Evolutionary conservation across 192 early-diverging fungal genomes (phyloP), one percentile per base, ranked within the genome.

Genomic region (Umbelopsis isabellina): DNA sequence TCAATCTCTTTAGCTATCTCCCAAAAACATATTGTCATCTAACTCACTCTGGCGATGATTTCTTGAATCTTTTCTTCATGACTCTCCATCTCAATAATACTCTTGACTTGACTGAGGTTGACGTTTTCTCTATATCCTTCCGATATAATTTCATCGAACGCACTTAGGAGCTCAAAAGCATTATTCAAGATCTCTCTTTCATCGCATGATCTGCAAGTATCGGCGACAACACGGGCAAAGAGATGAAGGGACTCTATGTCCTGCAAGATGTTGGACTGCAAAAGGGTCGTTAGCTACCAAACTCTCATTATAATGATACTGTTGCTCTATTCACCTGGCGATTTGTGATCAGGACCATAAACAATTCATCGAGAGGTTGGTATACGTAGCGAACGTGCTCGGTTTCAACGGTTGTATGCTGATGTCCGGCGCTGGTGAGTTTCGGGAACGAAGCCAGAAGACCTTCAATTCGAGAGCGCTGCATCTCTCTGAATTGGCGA

Each of bases 401-500:
- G 0, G 97, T 98, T 74, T 99, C 96, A 25, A 98, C 91, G 23
- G 94, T 98, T 25, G 97, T 98, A 76, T 97, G 96, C 82, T 99
- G 96, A 72, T 97, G 91, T 21, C 87, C 89, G 9, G 90, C 79
- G 53, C 90, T 91, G 72, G 97, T 93, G 53, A 99, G 85, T 84
- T 98, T 99, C 50, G 97, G 97, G 71, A 99, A 99, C 64, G 96
- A 95, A 12, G 94, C 94, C 68, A 99, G 80, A 44, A 99, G 84
- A 22, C 96, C 97, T 76, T 99, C 97, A 70, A 98, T 98, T 75
- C 97, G 91, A 44, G 96, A 89, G 30, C 95, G 89, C 53, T 94
- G 93, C 92, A 98, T 97, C 68, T 98, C 97, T 45, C 96, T 88
- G 81, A 98, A 99, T 83, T 99, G 97, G 51, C 97, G 93, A 68